Base-by-base conservation (phyloP, 192 early-diverging fungal genomes). In the Podila horticola region DNA sequence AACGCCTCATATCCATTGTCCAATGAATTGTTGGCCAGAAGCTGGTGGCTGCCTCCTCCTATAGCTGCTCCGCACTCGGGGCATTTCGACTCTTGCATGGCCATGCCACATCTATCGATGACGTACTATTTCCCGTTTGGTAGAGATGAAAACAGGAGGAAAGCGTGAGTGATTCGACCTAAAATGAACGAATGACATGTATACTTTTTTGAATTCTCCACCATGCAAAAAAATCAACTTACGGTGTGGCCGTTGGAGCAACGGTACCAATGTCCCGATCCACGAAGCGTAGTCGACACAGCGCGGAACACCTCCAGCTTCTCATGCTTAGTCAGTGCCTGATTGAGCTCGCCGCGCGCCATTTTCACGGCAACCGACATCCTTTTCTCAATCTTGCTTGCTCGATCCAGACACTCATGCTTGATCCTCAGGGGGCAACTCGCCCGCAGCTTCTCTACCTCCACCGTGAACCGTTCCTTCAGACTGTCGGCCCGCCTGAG, bases 201-300 rank as follows among this genome's bases (percentile, higher is more conserved):
- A 34, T 3, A 4, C 33, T 3, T 34, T 7, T 34, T 7, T 6
- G 5, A 3, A n/a, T n/a, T 34, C 2, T 5, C 4, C 5, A 34
- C 5, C 33, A 34, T n/a, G n/a, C n/a, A n/a, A n/a, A n/a, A 34
- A 41, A 11, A 12, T 10, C 12, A 0, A 41, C 74, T 83, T 83
- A 83, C 82, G 2, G 73, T 29, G 48, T 88, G 86, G 5, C 81
- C 81, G 45, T 87, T 88, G 4, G 74, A 74, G 58, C 86, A 88
- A 0, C 49, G 64, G 31, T 83, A 87, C 87, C 87, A 88, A 58
- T 84, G 86, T 28, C 86, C 86, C 0, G 63, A 50, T 31, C 66
- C 83, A 3, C 55, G 0, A 5, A 85, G 28, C 1, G 73, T 68
- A 17, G 30, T 34, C 0, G 29, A 20, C 64, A 87, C 57, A 0